Percentiles rank a stretch among this genome's conserved stretches.
These are phyloP conservation scores for Paramecium sonneborni DNA, from an alignment of 73 alveolate species.

Conservation along the genomic window DNA sequence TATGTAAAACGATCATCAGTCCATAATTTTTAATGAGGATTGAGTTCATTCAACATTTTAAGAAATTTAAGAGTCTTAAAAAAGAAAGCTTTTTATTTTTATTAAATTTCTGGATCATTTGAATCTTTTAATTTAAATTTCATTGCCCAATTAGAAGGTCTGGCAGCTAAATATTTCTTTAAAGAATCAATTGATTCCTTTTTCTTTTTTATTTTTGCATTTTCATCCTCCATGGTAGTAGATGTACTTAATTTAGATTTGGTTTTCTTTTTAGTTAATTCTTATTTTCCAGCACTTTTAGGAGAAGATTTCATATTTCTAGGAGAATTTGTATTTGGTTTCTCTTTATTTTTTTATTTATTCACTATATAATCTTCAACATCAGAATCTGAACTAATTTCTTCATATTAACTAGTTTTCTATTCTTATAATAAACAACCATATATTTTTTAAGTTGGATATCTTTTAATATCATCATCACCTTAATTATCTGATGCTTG, in stretches of 20 bases:
- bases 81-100: background rate
- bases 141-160: conserved; percentile 51
- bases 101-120: background rate
- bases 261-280: background rate
- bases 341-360: background rate
- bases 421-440: background rate
- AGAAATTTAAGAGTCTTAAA: background rate
- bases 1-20: background rate
- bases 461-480: background rate
- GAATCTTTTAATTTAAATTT: background rate
- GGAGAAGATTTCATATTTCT: background rate
- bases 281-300: background rate
- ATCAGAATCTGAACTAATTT: conserved; percentile 3
- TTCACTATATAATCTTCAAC: background rate
- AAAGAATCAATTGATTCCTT: background rate
- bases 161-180: background rate
- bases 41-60: background rate
- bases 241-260: background rate
- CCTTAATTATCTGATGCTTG: background rate
- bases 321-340: background rate
- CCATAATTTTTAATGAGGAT: background rate
- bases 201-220: background rate
- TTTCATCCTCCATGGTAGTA: background rate
- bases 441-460: background rate
- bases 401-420: background rate